phyloP scores from a whole-genome alignment of 2,329 filamentous ascomycete genomes.

The Fusarium redolens region DNA sequence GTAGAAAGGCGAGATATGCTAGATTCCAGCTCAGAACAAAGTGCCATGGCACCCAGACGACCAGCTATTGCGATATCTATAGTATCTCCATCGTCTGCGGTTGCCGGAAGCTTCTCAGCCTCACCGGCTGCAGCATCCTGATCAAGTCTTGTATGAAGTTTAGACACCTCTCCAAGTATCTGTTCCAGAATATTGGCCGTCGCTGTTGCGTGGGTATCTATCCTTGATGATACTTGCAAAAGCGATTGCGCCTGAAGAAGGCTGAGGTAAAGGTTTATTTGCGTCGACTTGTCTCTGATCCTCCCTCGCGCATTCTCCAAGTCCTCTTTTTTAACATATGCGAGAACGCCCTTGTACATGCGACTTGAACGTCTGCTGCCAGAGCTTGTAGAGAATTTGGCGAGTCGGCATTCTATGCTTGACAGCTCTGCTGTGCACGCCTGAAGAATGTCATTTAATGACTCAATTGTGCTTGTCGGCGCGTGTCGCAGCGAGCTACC shows the following conservation, averaged over 20 bases:
- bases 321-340: constrained; percentile 25
- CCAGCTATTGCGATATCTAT: neutral
- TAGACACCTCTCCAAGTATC: constrained; percentile 12
- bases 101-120: neutral
- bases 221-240: constrained; percentile 9
- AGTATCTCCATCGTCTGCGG: neutral
- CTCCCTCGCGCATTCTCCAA: constrained; percentile 10
- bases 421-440: constrained; percentile 1
- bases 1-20: constrained; percentile 18
- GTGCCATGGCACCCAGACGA: neutral
- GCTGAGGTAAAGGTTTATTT: constrained; percentile 23
- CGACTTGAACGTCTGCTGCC: neutral
- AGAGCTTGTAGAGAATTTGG: neutral
- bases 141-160: constrained; percentile 1
- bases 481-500: neutral
- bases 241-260: constrained; percentile 22
- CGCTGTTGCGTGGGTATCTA: neutral
- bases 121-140: neutral
- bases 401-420: neutral
- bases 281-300: constrained; percentile 19
- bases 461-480: neutral
- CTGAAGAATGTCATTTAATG: neutral
- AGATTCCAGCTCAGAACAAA: constrained; percentile 23
- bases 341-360: neutral
- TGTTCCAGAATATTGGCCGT: constrained; percentile 17